A percentile compares a stretch with the other conserved stretches of the same genome.
phyloP scores from a whole-genome alignment of 768 basidiomycete genomes.

The Collybiopsis luxurians region DNA sequence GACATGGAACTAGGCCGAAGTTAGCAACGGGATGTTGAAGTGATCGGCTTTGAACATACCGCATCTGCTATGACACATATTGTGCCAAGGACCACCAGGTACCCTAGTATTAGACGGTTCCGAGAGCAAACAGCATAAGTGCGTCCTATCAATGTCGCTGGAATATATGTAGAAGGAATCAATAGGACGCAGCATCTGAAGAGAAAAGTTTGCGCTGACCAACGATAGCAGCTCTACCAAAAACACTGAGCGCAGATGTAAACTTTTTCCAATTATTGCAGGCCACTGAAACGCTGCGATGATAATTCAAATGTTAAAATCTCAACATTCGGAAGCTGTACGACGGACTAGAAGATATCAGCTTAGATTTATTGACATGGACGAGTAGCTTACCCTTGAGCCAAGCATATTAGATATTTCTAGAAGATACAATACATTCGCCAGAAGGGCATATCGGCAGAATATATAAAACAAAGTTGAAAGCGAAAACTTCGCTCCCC shows the following conservation, averaged over 20 bases:
- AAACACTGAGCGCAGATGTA: slow-evolving; percentile 25
- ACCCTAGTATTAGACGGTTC: slow-evolving; percentile 14
- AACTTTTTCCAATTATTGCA: slow-evolving; percentile 25
- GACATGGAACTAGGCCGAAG: slow-evolving; percentile 16
- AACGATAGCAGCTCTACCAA: slow-evolving; percentile 26
- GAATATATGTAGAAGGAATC: background rate
- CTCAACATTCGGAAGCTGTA: too few species aligned
- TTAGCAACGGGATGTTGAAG: background rate
- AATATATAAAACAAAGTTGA: slow-evolving; percentile 29
- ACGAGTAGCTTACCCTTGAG: slow-evolving; percentile 1
- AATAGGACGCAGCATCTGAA: background rate
- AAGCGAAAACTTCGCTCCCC: slow-evolving; percentile 21
- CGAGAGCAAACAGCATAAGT: slow-evolving; percentile 20
- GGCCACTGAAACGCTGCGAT: slow-evolving; percentile 9
- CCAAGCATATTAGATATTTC: slow-evolving; percentile 18
- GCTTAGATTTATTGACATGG: too few species aligned
- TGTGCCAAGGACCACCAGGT: slow-evolving; percentile 16
- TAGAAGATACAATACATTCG: slow-evolving; percentile 29
- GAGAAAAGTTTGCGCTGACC: slow-evolving; percentile 14
- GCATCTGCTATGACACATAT: slow-evolving; percentile 20
- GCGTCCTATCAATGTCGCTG: slow-evolving; percentile 13
- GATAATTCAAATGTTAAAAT: too few species aligned
- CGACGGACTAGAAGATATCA: background rate
- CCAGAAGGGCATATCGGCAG: slow-evolving; percentile 32
- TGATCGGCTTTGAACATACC: slow-evolving; percentile 16